Evolutionary conservation across 2,329 filamentous ascomycete species (phyloP).

Genomic region (Elsinoe fawcettii): DNA sequence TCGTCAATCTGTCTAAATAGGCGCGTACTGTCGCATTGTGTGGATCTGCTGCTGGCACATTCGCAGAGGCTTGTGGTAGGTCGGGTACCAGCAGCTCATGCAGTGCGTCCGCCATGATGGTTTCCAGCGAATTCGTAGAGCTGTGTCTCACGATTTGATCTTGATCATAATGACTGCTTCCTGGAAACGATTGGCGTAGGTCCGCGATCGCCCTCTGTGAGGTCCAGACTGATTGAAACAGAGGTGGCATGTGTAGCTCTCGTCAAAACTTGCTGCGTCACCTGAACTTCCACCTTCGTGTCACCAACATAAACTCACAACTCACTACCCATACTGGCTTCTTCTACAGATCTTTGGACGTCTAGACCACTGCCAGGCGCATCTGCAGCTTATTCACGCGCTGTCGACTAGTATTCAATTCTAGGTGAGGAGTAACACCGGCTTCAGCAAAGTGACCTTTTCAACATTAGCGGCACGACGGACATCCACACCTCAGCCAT

Average conservation of each 20-base stretch:
- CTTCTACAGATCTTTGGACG: too few species aligned
- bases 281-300: not conserved
- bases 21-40: constrained; percentile 50
- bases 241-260: not conserved
- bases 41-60: constrained; percentile 30
- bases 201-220: not conserved
- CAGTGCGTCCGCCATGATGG: constrained; percentile 49
- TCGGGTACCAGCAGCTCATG: constrained; percentile 65
- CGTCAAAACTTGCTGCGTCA: not conserved
- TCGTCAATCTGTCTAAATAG: constrained; percentile 72
- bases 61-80: constrained; percentile 29
- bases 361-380: too few species aligned
- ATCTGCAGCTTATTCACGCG: too few species aligned
- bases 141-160: not conserved
- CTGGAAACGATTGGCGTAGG: not conserved
- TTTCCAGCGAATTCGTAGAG: not conserved
- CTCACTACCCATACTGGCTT: not conserved
- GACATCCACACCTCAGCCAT: not conserved
- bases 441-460: too few species aligned
- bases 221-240: too few species aligned
- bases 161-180: not conserved
- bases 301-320: not conserved
- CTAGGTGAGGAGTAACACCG: too few species aligned
- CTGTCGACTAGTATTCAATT: too few species aligned
- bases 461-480: too few species aligned